Base-by-base conservation (phyloP, 2,329 filamentous ascomycete genomes). In the Colletotrichum cereale region DNA sequence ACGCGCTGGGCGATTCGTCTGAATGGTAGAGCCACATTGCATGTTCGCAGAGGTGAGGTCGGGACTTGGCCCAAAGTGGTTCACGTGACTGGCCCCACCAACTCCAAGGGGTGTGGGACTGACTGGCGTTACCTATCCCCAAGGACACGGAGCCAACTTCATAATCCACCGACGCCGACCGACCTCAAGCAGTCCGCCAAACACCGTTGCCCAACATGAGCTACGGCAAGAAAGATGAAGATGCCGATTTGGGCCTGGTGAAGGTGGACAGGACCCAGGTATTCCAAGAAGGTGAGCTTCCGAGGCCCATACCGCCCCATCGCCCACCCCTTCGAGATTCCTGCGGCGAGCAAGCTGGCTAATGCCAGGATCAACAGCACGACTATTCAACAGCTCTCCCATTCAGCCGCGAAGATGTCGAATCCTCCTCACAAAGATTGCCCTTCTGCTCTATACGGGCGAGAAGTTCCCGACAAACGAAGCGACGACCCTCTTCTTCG, bases 211-310 rank as follows among this genome's bases (percentile, higher is more conserved):
- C 84, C 86, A 90, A 77, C 80, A 97, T 97, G 95, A 96, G 93
- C 85, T 97, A 96, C 90, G 92, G 96, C 87, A 99, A 99, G 87
- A 98, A 97, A 88, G 96, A 99, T 84, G 96, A 98, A 89, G 96
- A 99, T 87, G 94, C 92, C 81, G 96, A 98, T 82, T 90, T 92
- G 82, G 92, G 93, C 81, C 89, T 98, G 86, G 93, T 98, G 88
- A 97, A 96, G 89, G 94, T 98, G 79, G 96, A 99, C 86, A 92
- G 97, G 80, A 98, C 96, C 68, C 95, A 96, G 78, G 96, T 99
- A 75, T 98, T 98, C 84, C 96, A 98, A 87, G 96, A 99, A 92
- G 96, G 96, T 98, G 84, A 80, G 86, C 62, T 48, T 24, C 18
- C 16, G 42, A 40, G 42, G 11, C 16, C 55, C 56, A 40, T 48